These are phyloP conservation scores for Chlamydomonas applanata DNA, from an alignment of 139 green algal species.

Conservation along the genomic window DNA sequence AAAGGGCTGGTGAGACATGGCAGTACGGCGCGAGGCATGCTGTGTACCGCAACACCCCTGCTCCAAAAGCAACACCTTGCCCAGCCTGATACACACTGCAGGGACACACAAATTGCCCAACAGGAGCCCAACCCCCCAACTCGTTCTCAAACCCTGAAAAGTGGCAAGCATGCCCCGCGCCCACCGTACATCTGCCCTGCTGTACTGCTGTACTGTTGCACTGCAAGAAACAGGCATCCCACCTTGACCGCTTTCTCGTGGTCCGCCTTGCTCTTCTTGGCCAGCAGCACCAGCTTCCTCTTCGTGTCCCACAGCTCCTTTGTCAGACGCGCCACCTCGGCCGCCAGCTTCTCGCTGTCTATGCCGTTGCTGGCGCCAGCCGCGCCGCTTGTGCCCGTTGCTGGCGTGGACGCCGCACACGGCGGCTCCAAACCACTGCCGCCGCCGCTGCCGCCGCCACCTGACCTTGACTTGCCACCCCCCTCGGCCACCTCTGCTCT, in stretches of 20 bases:
- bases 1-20: no score
- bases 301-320: constrained; percentile 30
- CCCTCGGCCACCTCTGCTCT: not conserved
- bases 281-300: constrained; percentile 26
- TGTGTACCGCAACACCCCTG: no score
- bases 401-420: not conserved
- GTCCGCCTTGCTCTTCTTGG: constrained; percentile 28
- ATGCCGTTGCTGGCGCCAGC: not conserved
- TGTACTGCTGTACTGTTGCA: no score
- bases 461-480: not conserved
- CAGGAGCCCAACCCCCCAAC: no score
- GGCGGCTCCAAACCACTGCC: not conserved
- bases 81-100: no score
- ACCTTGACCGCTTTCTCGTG: constrained; percentile 1
- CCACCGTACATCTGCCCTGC: no score
- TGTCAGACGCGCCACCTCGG: not conserved
- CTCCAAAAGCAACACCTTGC: no score
- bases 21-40: no score
- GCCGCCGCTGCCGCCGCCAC: not conserved
- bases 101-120: no score
- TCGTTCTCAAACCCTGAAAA: no score
- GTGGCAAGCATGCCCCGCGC: not conserved
- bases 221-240: not conserved
- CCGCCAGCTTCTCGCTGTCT: not conserved
- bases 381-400: not conserved